Percentiles rank a stretch among this genome's conserved stretches.
phyloP scores from a whole-genome alignment of 768 basidiomycete genomes.

The Galerina marginata region DNA sequence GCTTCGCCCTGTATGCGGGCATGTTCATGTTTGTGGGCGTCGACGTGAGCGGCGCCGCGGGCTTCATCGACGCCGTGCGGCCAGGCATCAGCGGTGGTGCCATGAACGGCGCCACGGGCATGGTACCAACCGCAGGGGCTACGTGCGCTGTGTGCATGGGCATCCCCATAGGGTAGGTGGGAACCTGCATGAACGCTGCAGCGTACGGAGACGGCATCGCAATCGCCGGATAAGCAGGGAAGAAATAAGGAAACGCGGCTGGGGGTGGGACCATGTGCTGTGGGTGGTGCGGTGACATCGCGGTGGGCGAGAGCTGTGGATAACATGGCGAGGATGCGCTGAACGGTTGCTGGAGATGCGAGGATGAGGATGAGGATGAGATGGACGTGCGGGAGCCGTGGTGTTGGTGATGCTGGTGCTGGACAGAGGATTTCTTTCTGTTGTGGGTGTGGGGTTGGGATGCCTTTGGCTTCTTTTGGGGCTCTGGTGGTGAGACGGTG shows the following conservation, averaged over 20 bases:
- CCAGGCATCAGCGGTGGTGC: slow-evolving; percentile 9
- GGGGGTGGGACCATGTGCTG: slow-evolving; percentile 14
- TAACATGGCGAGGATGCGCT: slow-evolving; percentile 8
- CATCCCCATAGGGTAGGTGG: slow-evolving; percentile 26
- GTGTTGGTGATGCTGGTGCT: slow-evolving; percentile 9
- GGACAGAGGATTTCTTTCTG: slow-evolving; percentile 27
- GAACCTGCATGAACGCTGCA: slow-evolving; percentile 24
- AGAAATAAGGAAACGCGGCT: slow-evolving; percentile 28
- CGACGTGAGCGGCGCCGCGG: not conserved
- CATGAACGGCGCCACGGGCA: slow-evolving; percentile 5
- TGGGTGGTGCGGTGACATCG: slow-evolving; percentile 8
- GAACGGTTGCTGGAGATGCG: slow-evolving; percentile 4
- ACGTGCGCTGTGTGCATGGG: slow-evolving; percentile 11
- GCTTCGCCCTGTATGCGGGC: slow-evolving; percentile 13
- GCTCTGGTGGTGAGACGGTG: slow-evolving; percentile 15
- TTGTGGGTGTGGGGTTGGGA: slow-evolving; percentile 7
- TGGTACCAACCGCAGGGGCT: not conserved
- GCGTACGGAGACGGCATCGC: slow-evolving; percentile 23
- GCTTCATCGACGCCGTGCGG: slow-evolving; percentile 3
- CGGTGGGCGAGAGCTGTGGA: slow-evolving; percentile 10
- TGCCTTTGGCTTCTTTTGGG: slow-evolving; percentile 19
- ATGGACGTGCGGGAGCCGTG: slow-evolving; percentile 11
- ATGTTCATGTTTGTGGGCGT: slow-evolving; percentile 1
- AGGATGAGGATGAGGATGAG: slow-evolving; percentile 15
- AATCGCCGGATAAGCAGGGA: slow-evolving; percentile 28